Evolutionary conservation across 2,329 filamentous ascomycete species (phyloP), one percentile per base, ranked within the genome.

Genomic region (Tolypocladium amazonense): DNA sequence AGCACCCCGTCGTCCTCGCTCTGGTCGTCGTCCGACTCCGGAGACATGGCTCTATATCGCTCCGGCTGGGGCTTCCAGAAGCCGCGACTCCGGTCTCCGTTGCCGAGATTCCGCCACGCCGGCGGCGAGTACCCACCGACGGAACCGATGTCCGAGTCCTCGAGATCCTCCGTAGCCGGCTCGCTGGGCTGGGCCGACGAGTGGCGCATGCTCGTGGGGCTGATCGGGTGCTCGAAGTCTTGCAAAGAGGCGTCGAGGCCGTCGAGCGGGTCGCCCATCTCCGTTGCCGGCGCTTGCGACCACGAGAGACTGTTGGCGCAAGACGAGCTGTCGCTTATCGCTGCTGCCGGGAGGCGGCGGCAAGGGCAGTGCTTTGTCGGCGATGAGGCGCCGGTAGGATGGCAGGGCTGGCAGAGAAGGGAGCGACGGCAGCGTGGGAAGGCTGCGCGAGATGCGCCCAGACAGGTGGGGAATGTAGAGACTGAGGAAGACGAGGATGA

Each of bases 71-170:
- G 61, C 58, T 39, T 80, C 80, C 87, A 86, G 70, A 86, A 85
- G 63, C 81, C 81, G 67, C 76, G 81, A 71, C 78, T 82, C 69
- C 79, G 77, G 65, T 79, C 77, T 66, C 81, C 82, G 77, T 83
- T 84, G 75, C 77, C 79, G 72, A 84, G 80, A 65, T 81, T 81
- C 69, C 80, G 77, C 82, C 82, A 85, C 56, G 82, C 82, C 63
- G 82, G 82, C 60, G 82, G 82, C 68, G 79, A 83, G 75, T 81
- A 85, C 63, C 81, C 81, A 77, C 80, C 81, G 67, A 64, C 77
- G 69, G 81, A 84, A 68, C 63, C 73, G 66, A 64, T 69, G 65
- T 77, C 79, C 73, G 72, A 76, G 50, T 75, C 79, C 74, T 77
- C 77, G 71, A 68, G 70, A 62, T 73, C 70, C 64, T 73, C 72